Percentiles rank a stretch among this genome's conserved stretches.
Conservation (phyloP, 1,284 basidiomycete species). For the Termitomyces sp. region DNA sequence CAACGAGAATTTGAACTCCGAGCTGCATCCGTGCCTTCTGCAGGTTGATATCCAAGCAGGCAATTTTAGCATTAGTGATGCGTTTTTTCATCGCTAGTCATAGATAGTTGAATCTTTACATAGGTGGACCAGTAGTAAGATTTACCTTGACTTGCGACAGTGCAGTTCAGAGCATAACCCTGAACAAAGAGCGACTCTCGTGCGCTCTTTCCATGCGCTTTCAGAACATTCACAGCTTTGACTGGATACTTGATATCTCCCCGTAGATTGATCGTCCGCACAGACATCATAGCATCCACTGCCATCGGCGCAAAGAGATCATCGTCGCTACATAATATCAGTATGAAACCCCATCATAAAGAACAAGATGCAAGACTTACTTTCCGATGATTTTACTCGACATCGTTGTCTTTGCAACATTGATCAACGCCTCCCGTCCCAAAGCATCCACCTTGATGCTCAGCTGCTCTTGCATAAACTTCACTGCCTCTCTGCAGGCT, state of each 20-base stretch:
- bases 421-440: conserved; percentile 89
- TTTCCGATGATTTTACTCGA: conserved; percentile 97
- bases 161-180: conserved; percentile 98
- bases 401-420: conserved; percentile 99
- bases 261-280: conserved; percentile 90
- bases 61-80: conserved; percentile 92
- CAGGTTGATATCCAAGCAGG: conserved; percentile 97
- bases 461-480: conserved; percentile 97
- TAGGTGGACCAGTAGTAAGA: conserved; percentile 2
- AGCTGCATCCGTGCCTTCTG: conserved; percentile 98
- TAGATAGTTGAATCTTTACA: background rate
- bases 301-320: conserved; percentile 98
- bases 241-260: conserved; percentile 99
- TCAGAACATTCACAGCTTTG: conserved; percentile 99
- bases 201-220: conserved; percentile 96
- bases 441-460: conserved; percentile 92
- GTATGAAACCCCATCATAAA: too few relatives aligned
- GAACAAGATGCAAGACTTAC: conserved; percentile 44
- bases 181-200: conserved; percentile 94
- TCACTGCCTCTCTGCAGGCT: conserved; percentile 96
- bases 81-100: conserved; percentile 93
- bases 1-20: conserved; percentile 96
- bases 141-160: conserved; percentile 94
- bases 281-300: conserved; percentile 97
- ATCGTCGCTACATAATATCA: conserved; percentile 70